These are phyloP conservation scores for Arabidopsis lyrata DNA, from an alignment of 441 rosid genomes.

Conservation along the genomic window DNA sequence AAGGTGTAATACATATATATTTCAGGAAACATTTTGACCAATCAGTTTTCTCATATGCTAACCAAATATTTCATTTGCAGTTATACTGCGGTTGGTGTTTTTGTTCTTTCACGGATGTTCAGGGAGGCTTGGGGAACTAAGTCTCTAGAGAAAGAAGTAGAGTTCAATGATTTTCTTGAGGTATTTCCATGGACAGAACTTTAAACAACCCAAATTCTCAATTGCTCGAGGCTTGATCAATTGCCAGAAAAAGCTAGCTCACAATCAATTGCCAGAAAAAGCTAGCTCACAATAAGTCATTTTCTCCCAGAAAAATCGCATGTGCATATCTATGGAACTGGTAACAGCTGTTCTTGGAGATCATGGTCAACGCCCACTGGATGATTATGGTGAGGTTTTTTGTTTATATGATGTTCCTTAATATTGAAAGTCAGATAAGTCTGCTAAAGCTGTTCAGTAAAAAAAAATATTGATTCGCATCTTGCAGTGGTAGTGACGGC, in stretches of 20 bases:
- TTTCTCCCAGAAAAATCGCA: slow-evolving; percentile 64
- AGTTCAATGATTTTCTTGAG: slow-evolving; percentile 89
- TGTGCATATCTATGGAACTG: slow-evolving; percentile 97
- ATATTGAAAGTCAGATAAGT: slow-evolving; percentile 16
- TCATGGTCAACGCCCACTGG: slow-evolving; percentile 93
- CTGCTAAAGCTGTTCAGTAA: slow-evolving; percentile 26
- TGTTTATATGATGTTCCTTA: slow-evolving; percentile 15
- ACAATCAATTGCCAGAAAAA: slow-evolving; percentile 6
- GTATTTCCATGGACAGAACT: slow-evolving; percentile 47
- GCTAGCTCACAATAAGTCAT: slow-evolving; percentile 24
- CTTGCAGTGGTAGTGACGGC: slow-evolving; percentile 94
- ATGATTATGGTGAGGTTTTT: slow-evolving; percentile 74
- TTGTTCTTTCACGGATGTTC: slow-evolving; percentile 90
- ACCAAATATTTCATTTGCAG: slow-evolving; percentile 49
- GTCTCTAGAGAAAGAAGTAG: slow-evolving; percentile 69
- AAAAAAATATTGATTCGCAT: slow-evolving; percentile 28
- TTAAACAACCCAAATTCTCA: slow-evolving; percentile 14
- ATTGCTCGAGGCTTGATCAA: slow-evolving; percentile 22
- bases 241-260: too few species aligned
- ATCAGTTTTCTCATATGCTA: slow-evolving; percentile 22
- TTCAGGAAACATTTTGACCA: neutral
- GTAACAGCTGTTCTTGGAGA: slow-evolving; percentile 99
- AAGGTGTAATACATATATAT: slow-evolving; percentile 3
- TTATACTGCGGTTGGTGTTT: slow-evolving; percentile 97
- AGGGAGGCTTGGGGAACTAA: slow-evolving; percentile 92